phyloP scores from a whole-genome alignment of 2,329 filamentous ascomycete genomes.

The Venturia oleaginea region DNA sequence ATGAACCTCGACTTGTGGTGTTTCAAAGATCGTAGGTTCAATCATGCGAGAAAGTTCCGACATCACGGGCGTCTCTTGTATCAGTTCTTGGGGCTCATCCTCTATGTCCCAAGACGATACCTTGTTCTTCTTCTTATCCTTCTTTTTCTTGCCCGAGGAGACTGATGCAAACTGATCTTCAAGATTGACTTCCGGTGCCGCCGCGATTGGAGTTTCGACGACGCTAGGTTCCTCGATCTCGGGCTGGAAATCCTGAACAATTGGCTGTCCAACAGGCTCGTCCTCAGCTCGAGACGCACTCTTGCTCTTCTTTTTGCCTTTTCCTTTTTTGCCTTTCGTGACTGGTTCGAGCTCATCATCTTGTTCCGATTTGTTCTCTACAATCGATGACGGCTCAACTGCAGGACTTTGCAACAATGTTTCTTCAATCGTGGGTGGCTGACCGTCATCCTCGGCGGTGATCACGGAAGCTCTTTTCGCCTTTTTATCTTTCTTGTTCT shows the following conservation, averaged over 20 bases:
- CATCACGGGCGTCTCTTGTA: background rate
- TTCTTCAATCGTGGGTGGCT: background rate
- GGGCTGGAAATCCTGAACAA: background rate
- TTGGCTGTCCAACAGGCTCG: background rate
- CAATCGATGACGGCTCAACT: background rate
- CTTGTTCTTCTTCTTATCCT: slow-evolving; percentile 9
- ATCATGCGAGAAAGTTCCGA: background rate
- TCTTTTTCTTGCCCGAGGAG: slow-evolving; percentile 1
- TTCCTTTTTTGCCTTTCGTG: slow-evolving; percentile 1
- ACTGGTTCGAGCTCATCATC: background rate
- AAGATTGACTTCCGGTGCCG: background rate
- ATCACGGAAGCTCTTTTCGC: background rate
- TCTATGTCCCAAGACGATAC: background rate
- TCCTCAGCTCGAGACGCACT: background rate
- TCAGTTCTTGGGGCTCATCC: background rate
- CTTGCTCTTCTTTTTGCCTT: slow-evolving; percentile 5
- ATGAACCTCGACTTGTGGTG: background rate
- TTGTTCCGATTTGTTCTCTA: background rate
- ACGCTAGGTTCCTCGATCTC: background rate
- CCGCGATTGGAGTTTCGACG: background rate
- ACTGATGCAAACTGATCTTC: background rate
- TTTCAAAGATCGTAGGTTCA: background rate
- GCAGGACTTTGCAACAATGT: background rate
- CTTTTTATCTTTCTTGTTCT: slow-evolving; percentile 8
- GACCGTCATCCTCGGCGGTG: background rate